phyloP scores from a whole-genome alignment of 108 stramenopile species.

The Conticribra weissflogii region DNA sequence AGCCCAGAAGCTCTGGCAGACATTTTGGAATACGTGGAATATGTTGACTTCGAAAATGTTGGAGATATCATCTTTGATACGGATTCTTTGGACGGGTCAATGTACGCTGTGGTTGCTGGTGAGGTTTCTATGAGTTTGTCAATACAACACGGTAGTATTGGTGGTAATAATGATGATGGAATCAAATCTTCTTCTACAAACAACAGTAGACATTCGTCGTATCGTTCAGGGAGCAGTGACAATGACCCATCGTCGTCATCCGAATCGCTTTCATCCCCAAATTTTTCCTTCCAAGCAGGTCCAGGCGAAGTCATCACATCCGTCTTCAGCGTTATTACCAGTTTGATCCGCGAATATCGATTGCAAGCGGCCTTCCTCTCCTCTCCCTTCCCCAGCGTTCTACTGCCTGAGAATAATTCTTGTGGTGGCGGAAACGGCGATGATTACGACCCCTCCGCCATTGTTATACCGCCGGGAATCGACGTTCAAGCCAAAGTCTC shows the following conservation, averaged over 20 bases:
- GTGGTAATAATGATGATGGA: slow-evolving; percentile 4
- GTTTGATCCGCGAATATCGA: slow-evolving; percentile 38
- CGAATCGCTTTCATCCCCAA: no score
- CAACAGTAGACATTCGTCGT: no score
- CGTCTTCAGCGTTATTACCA: slow-evolving; percentile 37
- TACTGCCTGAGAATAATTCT: no score
- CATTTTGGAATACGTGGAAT: slow-evolving; percentile 39
- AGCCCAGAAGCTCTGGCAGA: slow-evolving; percentile 45
- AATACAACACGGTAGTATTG: neutral
- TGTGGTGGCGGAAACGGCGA: no score
- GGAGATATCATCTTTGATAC: slow-evolving; percentile 33
- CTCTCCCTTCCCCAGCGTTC: slow-evolving; percentile 9
- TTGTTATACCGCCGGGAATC: slow-evolving; percentile 9
- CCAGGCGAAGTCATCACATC: slow-evolving; percentile 55
- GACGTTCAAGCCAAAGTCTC: slow-evolving; percentile 37
- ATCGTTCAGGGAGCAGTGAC: no score
- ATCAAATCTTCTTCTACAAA: neutral
- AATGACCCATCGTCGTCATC: no score
- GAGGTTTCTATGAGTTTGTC: slow-evolving; percentile 30
- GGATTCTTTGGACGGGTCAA: slow-evolving; percentile 49
- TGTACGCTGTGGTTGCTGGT: slow-evolving; percentile 54
- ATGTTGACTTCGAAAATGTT: slow-evolving; percentile 30
- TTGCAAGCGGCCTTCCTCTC: slow-evolving; percentile 18
- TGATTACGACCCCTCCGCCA: slow-evolving; percentile 1
- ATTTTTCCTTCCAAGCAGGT: slow-evolving; percentile 32